phyloP scores from a whole-genome alignment of 148 eudicot species.

The Drosera capensis region DNA sequence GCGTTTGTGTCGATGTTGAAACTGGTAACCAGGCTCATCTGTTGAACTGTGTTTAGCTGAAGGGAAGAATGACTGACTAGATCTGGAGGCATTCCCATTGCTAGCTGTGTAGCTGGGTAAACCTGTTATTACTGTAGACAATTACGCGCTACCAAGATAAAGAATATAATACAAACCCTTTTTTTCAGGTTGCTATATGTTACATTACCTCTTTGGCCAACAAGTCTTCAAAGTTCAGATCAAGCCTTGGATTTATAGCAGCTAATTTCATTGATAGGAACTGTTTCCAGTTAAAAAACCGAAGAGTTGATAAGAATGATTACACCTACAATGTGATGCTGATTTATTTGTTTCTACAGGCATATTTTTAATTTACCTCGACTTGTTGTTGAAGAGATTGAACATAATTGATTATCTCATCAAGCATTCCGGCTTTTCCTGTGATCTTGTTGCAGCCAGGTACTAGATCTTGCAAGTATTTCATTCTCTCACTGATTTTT shows the following conservation, averaged over 20 bases:
- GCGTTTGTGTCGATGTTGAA: conserved; percentile 25
- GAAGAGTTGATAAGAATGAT: not conserved
- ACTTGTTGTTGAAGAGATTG: conserved; percentile 69
- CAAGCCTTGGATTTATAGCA: conserved; percentile 22
- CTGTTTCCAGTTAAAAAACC: conserved; percentile 4
- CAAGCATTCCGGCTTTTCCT: conserved; percentile 67
- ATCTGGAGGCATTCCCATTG: conserved; percentile 34
- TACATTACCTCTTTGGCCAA: no score
- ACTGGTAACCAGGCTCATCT: conserved; percentile 30
- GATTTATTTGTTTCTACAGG: no score
- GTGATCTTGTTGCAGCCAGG: conserved; percentile 67
- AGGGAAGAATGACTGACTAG: conserved; percentile 27
- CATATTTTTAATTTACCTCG: conserved; percentile 25
- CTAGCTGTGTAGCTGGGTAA: conserved; percentile 36
- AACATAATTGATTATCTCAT: conserved; percentile 63
- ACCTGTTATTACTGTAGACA: no score
- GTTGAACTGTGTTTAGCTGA: conserved; percentile 27
- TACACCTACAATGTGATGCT: not conserved
- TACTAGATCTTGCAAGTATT: conserved; percentile 52
- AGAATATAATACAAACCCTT: no score
- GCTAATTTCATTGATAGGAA: conserved; percentile 15
- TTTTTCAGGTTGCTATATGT: no score
- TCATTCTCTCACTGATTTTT: conserved; percentile 68
- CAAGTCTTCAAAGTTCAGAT: conserved; percentile 15
- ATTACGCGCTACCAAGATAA: no score